Evolutionary conservation across 495 filamentous ascomycete species (phyloP), one percentile per base, ranked within the genome.

Genomic region (Cenococcum geophilum): DNA sequence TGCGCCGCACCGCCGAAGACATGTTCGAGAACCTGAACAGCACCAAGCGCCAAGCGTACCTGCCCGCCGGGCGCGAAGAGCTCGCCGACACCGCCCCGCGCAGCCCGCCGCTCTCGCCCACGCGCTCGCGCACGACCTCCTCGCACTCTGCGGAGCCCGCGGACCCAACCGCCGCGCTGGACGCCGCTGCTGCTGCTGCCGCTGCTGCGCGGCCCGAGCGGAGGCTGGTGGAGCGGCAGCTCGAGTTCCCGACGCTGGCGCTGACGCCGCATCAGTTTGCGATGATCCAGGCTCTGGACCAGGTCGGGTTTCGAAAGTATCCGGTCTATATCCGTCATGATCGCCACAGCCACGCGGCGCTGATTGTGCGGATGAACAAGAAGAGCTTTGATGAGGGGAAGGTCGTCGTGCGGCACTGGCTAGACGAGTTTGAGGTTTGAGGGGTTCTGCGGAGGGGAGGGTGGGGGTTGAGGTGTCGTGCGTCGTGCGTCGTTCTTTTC

Each of bases 281-380:
- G 21, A 96, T 96, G 76, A 86, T 96, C 51, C 75, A 87, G 18
- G 83, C 84, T 16, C 74, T 98, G 62, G 87, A 97, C 68, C 70
- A 76, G 10, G 77, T 95, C 0, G 85, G 86, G 10, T 91, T 87
- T 75, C 80, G 79, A 20, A 97, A 93, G 73, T 92, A 88, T 73
- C 85, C 83, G 0, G 89, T 96, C 4, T 85, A 88, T 74, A 97
- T 98, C 43, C 89, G 95, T 51, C 85, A 91, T 1, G 80, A 81
- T 45, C 71, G 78, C 34, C 91, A 96, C 68, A 87, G 79, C 50
- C 93, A 98, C 71, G 93, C 92, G 0, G 92, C 92, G 1, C 95
- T 98, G 55, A 87, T 98, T 67, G 83, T 92, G 32, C 79, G 93
- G 56, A 79, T 70, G 61, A 76, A 83, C 18, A 83, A 82, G 70